Base-by-base conservation (phyloP, 768 basidiomycete genomes). In the Clitopilus hobsonii region DNA sequence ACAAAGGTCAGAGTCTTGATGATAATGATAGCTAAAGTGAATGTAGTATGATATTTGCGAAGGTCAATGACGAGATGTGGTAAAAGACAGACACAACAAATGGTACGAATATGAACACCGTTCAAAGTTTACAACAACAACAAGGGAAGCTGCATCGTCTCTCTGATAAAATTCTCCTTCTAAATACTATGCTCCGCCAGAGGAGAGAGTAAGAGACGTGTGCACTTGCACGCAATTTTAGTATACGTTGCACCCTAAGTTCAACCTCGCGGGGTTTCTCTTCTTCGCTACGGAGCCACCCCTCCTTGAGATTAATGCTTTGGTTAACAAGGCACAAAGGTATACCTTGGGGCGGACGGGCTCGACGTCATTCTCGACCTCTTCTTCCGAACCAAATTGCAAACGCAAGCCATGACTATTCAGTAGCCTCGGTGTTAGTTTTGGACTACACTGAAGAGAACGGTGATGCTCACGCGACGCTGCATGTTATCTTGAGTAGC, bases 231-330 rank as follows among this genome's bases (percentile, higher is more conserved):
- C 32, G 32, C 13, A 3, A n/a, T 36, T 36, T 36, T 3, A 10
- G 32, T 3, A 11, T 36, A 55, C 91, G 79, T 68, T 93, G 90
- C 26, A 91, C 87, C 61, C 85, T 86, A 61, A 94, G 74, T 67
- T 95, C 91, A 67, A 91, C 83, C 67, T 94, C 93, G 60, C 91
- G 88, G 27, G 94, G 75, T 83, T 91, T 91, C 76, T 93, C 90
- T 67, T 91, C 89, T 67, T 94, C 93, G 59, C 86, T 77, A 55
- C 90, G 83, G 38, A 95, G 83, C 67, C 94, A 91, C 65, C 94
- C 91, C 69, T 94, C 92, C 75, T 94, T 94, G 74, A 94, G 79
- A 54, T 88, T 80, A 32, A 92, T 89, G 58, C 84, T 85, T 71
- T 95, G 92, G 57, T 81, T 89, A 10, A 89, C 91, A 51, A 95